Evolutionary conservation across 352 stramenopile genomes (phyloP).

Genomic region (Phytophthora ohioensis): DNA sequence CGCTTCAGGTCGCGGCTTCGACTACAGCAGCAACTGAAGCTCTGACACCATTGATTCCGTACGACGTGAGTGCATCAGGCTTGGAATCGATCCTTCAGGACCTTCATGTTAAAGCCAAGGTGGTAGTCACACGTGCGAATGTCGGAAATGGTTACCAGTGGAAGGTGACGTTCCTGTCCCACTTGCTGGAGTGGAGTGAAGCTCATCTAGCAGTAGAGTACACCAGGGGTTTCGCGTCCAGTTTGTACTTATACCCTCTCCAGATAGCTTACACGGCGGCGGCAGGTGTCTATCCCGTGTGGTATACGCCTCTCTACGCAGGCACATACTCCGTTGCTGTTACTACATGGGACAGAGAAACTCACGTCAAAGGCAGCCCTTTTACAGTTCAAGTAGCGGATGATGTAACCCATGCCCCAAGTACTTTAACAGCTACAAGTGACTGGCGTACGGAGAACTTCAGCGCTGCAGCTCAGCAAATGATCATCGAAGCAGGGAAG

Average conservation of each 20-base stretch:
- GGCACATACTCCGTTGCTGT: slow-evolving; percentile 92
- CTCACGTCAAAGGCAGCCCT: slow-evolving; percentile 90
- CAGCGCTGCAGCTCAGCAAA: slow-evolving; percentile 47
- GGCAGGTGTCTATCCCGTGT: slow-evolving; percentile 90
- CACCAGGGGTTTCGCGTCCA: slow-evolving; percentile 45
- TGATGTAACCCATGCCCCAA: slow-evolving; percentile 72
- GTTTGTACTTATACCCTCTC: slow-evolving; percentile 58
- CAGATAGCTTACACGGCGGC: slow-evolving; percentile 59
- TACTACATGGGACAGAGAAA: slow-evolving; percentile 66
- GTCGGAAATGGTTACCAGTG: slow-evolving; percentile 75
- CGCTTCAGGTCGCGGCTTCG: slow-evolving; percentile 47
- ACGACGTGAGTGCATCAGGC: slow-evolving; percentile 61
- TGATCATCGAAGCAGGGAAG: slow-evolving; percentile 65
- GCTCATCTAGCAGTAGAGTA: slow-evolving; percentile 83
- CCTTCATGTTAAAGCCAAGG: slow-evolving; percentile 45
- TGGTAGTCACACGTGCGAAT: slow-evolving; percentile 52
- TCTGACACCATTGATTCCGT: slow-evolving; percentile 70
- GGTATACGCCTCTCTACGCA: slow-evolving; percentile 92
- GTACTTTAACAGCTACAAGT: slow-evolving; percentile 73
- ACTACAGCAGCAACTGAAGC: slow-evolving; percentile 27
- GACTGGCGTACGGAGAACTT: slow-evolving; percentile 80
- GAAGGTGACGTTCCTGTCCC: slow-evolving; percentile 93
- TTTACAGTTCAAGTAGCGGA: slow-evolving; percentile 88
- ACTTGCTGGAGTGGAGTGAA: slow-evolving; percentile 81
- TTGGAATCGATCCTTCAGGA: slow-evolving; percentile 78